These are phyloP conservation scores for Ustilago tritici DNA, from an alignment of 1,284 basidiomycete genomes.

Conservation along the genomic window DNA sequence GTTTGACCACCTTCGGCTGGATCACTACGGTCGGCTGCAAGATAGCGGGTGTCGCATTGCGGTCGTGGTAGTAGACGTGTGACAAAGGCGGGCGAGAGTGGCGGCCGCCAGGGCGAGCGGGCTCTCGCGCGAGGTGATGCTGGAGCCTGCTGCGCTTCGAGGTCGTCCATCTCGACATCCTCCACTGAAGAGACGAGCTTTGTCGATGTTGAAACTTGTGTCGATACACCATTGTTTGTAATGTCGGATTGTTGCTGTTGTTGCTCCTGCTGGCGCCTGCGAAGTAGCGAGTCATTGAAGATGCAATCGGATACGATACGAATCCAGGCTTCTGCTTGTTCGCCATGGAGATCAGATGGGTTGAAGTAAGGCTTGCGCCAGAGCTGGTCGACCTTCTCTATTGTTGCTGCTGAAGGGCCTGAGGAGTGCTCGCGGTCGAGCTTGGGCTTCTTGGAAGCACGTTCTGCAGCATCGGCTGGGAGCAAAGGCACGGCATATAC, in stretches of 20 bases:
- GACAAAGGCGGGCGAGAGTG: conserved; percentile 39
- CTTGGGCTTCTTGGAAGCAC: conserved; percentile 34
- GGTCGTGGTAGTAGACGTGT: conserved; percentile 26
- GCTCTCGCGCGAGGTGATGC: conserved; percentile 5
- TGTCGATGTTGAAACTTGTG: background rate
- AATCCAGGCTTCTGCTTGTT: conserved; percentile 54
- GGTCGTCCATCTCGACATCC: conserved; percentile 32
- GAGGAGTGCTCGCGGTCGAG: conserved; percentile 1
- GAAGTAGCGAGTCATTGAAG: conserved; percentile 61
- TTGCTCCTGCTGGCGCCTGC: conserved; percentile 25
- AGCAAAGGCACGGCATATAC: conserved; percentile 76
- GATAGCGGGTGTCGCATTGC: conserved; percentile 19
- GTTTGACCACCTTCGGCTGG: conserved; percentile 37
- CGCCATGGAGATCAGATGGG: conserved; percentile 47
- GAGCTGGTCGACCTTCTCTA: conserved; percentile 26
- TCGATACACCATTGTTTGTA: background rate
- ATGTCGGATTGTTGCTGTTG: background rate
- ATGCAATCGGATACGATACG: conserved; percentile 60
- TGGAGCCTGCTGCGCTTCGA: background rate
- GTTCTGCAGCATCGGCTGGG: conserved; percentile 54
- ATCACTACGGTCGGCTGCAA: conserved; percentile 19
- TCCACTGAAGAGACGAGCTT: conserved; percentile 13
- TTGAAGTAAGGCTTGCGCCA: conserved; percentile 48
- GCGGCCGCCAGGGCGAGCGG: conserved; percentile 28
- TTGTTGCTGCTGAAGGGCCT: conserved; percentile 9